Percentiles rank a stretch among this genome's conserved stretches.
These are phyloP conservation scores for Colletotrichum spaethianum DNA, from an alignment of 2,329 filamentous ascomycete species.

Conservation along the genomic window DNA sequence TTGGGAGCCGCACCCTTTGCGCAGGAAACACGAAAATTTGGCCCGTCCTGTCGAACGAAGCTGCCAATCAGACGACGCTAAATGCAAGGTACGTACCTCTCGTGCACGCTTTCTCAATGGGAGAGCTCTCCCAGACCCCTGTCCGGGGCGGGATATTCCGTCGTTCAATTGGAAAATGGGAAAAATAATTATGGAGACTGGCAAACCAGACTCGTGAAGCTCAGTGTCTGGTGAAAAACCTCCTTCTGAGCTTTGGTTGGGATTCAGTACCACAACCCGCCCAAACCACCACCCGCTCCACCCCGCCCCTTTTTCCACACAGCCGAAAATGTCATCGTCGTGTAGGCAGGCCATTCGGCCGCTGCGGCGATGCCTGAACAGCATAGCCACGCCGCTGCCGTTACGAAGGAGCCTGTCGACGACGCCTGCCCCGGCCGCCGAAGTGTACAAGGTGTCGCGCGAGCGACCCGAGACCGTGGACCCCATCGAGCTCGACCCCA, in stretches of 20 bases:
- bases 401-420: constrained; percentile 50
- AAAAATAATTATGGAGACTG: constrained; percentile 40
- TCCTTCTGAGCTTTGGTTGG: constrained; percentile 19
- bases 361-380: constrained; percentile 67
- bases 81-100: constrained; percentile 22
- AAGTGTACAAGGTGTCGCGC: constrained; percentile 45
- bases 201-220: constrained; percentile 34
- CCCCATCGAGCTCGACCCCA: constrained; percentile 71
- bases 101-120: constrained; percentile 5
- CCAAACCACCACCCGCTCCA: constrained; percentile 12
- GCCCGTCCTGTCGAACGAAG: constrained; percentile 30
- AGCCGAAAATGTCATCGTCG: constrained; percentile 64
- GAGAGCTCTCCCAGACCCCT: constrained; percentile 19
- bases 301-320: constrained; percentile 15
- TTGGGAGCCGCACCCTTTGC: constrained; percentile 20
- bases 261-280: constrained; percentile 7
- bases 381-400: constrained; percentile 50
- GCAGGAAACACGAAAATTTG: constrained; percentile 40
- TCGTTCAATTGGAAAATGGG: constrained; percentile 36
- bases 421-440: constrained; percentile 50
- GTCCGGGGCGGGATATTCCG: constrained; percentile 41
- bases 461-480: constrained; percentile 44
- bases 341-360: constrained; percentile 72
- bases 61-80: constrained; percentile 35
- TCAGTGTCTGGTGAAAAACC: constrained; percentile 28